phyloP scores from a whole-genome alignment of 345 rosid species.

The Cardamine occulta region DNA sequence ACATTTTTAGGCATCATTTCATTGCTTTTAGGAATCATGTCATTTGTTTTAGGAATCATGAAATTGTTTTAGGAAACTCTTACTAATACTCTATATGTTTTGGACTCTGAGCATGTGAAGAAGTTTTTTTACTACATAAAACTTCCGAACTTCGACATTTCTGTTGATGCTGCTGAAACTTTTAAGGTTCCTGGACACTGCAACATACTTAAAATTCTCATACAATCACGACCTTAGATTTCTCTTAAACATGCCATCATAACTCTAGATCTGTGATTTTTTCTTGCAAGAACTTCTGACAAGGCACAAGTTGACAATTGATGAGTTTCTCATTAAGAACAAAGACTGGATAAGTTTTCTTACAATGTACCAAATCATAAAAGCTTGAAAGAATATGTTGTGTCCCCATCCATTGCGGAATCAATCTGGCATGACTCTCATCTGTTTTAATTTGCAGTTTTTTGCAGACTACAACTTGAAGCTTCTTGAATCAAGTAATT shows the following conservation, averaged over 20 bases:
- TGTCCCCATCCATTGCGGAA: neutral
- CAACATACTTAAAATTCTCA: neutral
- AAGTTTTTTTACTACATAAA: constrained; percentile 84
- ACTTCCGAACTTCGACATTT: constrained; percentile 91
- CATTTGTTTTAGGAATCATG: too few species aligned
- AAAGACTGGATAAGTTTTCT: constrained; percentile 77
- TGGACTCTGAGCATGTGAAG: constrained; percentile 78
- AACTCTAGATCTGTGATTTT: constrained; percentile 20
- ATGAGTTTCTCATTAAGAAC: constrained; percentile 83
- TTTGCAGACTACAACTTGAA: constrained; percentile 84
- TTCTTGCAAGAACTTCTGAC: constrained; percentile 81
- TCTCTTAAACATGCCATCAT: neutral
- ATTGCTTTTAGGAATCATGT: too few species aligned
- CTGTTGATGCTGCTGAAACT: constrained; percentile 98
- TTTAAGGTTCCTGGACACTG: constrained; percentile 63
- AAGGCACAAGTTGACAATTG: constrained; percentile 95
- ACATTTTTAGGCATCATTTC: too few species aligned
- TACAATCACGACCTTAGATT: neutral
- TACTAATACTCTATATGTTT: too few species aligned
- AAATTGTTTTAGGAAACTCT: too few species aligned
- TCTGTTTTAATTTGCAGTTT: constrained; percentile 59
- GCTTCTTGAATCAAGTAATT: constrained; percentile 86
- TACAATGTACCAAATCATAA: neutral
- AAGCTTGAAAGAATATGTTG: neutral
- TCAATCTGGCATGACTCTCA: constrained; percentile 14